phyloP scores from a whole-genome alignment of 345 rosid species.

The Eucalyptus sp. region DNA sequence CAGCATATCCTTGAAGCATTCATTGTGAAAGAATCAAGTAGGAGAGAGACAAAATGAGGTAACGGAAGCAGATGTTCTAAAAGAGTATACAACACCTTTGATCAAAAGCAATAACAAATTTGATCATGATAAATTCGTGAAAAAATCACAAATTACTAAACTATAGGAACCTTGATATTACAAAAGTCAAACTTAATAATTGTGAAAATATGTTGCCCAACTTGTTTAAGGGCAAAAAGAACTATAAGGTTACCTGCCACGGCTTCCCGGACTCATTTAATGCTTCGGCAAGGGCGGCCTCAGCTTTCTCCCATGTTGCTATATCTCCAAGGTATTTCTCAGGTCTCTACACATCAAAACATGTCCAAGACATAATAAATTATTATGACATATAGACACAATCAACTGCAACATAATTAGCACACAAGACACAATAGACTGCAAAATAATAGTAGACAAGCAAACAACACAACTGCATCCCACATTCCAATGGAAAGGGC shows the following conservation, averaged over 20 bases:
- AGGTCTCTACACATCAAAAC: slow-evolving; percentile 58
- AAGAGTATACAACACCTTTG: background rate
- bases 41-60: background rate
- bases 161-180: background rate
- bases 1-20: background rate
- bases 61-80: background rate
- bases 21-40: background rate
- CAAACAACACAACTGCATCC: background rate
- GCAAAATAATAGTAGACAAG: background rate
- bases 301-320: slow-evolving; percentile 89
- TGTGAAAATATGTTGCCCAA: background rate
- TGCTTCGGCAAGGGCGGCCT: slow-evolving; percentile 70
- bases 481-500: background rate
- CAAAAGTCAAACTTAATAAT: background rate
- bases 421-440: background rate
- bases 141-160: background rate
- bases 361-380: background rate
- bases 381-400: background rate
- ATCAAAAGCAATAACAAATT: background rate
- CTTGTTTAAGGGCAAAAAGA: background rate
- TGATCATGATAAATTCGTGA: background rate
- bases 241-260: slow-evolving; percentile 49
- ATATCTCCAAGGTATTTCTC: slow-evolving; percentile 78
- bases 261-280: slow-evolving; percentile 69
- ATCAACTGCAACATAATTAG: background rate